Percentiles rank a stretch among this genome's conserved stretches.
Evolutionary conservation across 129 eudicot species (phyloP).

Genomic region (Helichrysum umbraculigerum): DNA sequence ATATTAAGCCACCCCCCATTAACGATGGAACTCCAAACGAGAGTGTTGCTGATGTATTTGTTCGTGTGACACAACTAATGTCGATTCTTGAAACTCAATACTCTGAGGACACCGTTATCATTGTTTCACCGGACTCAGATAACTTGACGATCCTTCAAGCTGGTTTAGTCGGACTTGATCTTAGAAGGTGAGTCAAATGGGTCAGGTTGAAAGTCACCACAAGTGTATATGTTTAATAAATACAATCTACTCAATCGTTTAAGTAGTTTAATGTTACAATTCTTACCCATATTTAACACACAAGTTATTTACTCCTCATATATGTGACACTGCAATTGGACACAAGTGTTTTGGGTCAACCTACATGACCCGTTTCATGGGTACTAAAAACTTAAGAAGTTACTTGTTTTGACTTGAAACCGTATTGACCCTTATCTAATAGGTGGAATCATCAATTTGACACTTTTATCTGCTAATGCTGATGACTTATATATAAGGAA

Average conservation of each 20-base stretch:
- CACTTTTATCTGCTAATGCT: background rate
- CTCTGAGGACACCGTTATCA: slow-evolving; percentile 80
- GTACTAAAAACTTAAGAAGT: too few relatives aligned
- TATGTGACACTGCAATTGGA: too few relatives aligned
- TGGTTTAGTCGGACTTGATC: slow-evolving; percentile 88
- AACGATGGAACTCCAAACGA: slow-evolving; percentile 94
- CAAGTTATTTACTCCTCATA: too few relatives aligned
- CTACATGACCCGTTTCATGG: too few relatives aligned
- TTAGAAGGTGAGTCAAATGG: slow-evolving; percentile 55
- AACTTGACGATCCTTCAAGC: slow-evolving; percentile 87
- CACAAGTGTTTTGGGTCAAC: too few relatives aligned
- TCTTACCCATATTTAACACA: too few relatives aligned
- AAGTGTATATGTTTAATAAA: too few relatives aligned
- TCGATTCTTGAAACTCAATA: slow-evolving; percentile 96
- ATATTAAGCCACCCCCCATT: slow-evolving; percentile 86
- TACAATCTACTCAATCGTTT: too few relatives aligned
- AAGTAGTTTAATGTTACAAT: too few relatives aligned
- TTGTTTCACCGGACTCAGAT: slow-evolving; percentile 97
- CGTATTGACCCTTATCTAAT: too few relatives aligned
- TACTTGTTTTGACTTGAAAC: too few relatives aligned
- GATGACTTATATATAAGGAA: background rate
- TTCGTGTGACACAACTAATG: slow-evolving; percentile 96
- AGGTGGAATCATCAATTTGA: too few relatives aligned
- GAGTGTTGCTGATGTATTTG: slow-evolving; percentile 94
- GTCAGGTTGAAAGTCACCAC: background rate